Percentiles rank a stretch among this genome's conserved stretches.
Evolutionary conservation across 2,329 filamentous ascomycete genomes (phyloP).

Genomic region (Tolypocladium nubicola): DNA sequence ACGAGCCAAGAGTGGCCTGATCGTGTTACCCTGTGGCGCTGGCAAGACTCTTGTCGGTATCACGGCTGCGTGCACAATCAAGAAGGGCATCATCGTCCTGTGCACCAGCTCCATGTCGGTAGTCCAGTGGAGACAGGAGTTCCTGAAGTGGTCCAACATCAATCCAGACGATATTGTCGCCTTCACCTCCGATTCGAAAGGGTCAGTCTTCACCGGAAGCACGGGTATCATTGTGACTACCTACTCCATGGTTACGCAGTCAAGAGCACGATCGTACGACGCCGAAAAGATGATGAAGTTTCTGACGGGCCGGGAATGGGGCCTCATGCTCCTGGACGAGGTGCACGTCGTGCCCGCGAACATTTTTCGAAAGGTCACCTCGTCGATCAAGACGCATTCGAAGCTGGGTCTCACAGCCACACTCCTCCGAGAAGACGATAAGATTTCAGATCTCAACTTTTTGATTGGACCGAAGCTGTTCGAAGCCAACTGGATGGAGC

Average conservation of each 20-base stretch:
- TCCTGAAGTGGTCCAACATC: conserved; percentile 95
- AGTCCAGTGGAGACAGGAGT: conserved; percentile 92
- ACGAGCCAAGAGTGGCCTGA: conserved; percentile 92
- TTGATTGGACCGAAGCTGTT: conserved; percentile 95
- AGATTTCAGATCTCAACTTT: conserved; percentile 95
- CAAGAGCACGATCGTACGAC: conserved; percentile 77
- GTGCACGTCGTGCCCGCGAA: conserved; percentile 96
- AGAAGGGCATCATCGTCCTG: conserved; percentile 89
- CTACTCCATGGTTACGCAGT: conserved; percentile 97
- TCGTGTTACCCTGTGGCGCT: conserved; percentile 90
- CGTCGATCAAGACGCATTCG: conserved; percentile 85
- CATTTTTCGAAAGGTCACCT: conserved; percentile 91
- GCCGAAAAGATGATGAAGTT: conserved; percentile 98
- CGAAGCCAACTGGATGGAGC: conserved; percentile 98
- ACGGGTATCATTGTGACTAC: conserved; percentile 96
- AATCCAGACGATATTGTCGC: conserved; percentile 86
- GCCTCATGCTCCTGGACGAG: conserved; percentile 92
- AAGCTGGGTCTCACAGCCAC: conserved; percentile 94
- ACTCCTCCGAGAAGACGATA: conserved; percentile 90
- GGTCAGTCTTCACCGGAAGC: conserved; percentile 64
- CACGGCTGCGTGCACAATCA: conserved; percentile 93
- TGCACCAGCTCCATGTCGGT: conserved; percentile 98
- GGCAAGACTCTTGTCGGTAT: conserved; percentile 98
- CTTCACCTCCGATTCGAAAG: conserved; percentile 91
- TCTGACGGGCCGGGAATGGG: conserved; percentile 83